These are phyloP conservation scores for Aristolochia fimbriata DNA, from an alignment of 164 flowering plant genomes.

Conservation along the genomic window DNA sequence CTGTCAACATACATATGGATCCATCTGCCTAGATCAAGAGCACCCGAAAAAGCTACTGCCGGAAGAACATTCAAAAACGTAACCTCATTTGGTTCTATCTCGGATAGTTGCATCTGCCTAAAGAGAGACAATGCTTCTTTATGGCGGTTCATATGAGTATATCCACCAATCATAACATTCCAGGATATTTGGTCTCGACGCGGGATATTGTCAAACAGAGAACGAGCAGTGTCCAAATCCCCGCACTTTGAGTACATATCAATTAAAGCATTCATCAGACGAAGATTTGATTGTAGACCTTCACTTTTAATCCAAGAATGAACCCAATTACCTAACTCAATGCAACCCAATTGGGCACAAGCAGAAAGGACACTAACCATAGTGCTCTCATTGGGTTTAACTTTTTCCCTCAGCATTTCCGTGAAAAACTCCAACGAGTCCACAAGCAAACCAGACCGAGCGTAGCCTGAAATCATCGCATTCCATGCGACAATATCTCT, in stretches of 20 bases:
- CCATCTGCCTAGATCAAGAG: constrained; percentile 71
- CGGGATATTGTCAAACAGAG: constrained; percentile 35
- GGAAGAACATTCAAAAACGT: constrained; percentile 60
- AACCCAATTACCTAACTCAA: constrained; percentile 47
- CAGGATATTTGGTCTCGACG: constrained; percentile 48
- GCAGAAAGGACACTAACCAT: constrained; percentile 55
- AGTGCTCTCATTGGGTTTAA: constrained; percentile 55
- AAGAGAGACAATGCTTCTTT: constrained; percentile 55
- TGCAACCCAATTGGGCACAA: constrained; percentile 51
- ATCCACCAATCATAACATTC: constrained; percentile 82
- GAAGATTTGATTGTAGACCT: constrained; percentile 38
- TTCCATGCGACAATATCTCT: constrained; percentile 76
- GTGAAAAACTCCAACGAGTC: constrained; percentile 48
- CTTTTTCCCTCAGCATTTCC: constrained; percentile 35
- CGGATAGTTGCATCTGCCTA: constrained; percentile 35
- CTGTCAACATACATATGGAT: constrained; percentile 56
- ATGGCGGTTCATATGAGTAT: constrained; percentile 29
- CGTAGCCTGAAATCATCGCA: constrained; percentile 71
- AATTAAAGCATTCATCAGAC: constrained; percentile 53
- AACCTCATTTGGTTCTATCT: constrained; percentile 49
- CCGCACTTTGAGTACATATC: constrained; percentile 84
- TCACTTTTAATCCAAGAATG: constrained; percentile 45
- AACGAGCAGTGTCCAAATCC: constrained; percentile 37
- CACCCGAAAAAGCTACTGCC: constrained; percentile 55
- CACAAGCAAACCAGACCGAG: constrained; percentile 29